Evolutionary conservation across 2,329 filamentous ascomycete genomes (phyloP).

Genomic region (Knufia fluminis): DNA sequence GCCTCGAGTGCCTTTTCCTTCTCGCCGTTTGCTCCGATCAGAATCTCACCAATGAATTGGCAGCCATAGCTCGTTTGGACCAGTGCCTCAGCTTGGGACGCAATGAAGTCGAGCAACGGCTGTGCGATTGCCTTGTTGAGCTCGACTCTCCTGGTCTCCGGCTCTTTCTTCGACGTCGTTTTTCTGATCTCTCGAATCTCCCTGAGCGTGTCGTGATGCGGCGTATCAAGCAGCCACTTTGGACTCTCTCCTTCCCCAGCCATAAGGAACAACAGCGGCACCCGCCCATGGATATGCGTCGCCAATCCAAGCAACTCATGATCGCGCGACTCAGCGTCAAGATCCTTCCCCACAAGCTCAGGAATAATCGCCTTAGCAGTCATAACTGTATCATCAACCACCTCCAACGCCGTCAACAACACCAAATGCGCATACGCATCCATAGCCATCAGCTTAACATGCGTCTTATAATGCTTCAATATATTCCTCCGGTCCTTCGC

Average conservation of each 20-base stretch:
- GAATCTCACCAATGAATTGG: conserved; percentile 73
- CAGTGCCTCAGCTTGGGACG: conserved; percentile 57
- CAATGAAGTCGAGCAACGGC: conserved; percentile 64
- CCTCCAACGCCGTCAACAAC: conserved; percentile 76
- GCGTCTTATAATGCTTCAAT: conserved; percentile 82
- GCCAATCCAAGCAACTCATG: conserved; percentile 37
- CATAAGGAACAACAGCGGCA: conserved; percentile 72
- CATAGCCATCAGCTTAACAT: conserved; percentile 71
- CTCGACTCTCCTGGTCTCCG: conserved; percentile 64
- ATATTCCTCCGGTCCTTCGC: conserved; percentile 91
- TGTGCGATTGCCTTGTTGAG: conserved; percentile 66
- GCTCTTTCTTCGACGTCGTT: conserved; percentile 86
- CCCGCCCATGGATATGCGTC: conserved; percentile 42
- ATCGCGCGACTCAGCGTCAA: conserved; percentile 30
- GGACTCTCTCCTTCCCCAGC: conserved; percentile 43
- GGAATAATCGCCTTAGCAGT: conserved; percentile 77
- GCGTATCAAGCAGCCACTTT: conserved; percentile 53
- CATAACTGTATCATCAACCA: conserved; percentile 89
- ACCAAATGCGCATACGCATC: conserved; percentile 72
- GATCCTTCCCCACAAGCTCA: conserved; percentile 67
- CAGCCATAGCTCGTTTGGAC: conserved; percentile 71
- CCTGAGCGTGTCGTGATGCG: conserved; percentile 60
- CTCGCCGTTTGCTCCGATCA: conserved; percentile 67
- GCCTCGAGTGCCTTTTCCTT: conserved; percentile 66
- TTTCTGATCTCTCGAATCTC: conserved; percentile 72